Base-by-base conservation (phyloP, 768 basidiomycete genomes). In the Suillus americanus region DNA sequence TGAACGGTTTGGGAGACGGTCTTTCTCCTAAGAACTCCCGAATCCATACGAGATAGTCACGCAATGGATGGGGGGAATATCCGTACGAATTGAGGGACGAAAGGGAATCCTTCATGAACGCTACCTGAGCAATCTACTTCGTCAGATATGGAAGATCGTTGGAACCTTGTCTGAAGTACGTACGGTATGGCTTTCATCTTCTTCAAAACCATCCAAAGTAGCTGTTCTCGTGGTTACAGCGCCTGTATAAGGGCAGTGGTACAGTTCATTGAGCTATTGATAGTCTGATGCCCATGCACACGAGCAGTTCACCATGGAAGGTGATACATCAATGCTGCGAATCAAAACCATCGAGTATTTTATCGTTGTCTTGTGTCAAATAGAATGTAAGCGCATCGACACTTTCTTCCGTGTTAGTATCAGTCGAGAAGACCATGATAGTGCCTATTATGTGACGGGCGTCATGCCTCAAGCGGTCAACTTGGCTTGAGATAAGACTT, bases 81-180 rank as follows among this genome's bases (percentile, higher is more conserved):
- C 94, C 94, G 75, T 92, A 95, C 0, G 89, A 90, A 73, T 95
- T 95, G 65, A 93, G 71, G 18, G 93, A 87, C n/a, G 90, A 82
- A 43, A 82, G 67, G 10, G 79, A 70, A 16, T 78, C 77, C 45
- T 75, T 77, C 54, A 85, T 66, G 67, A 92, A 90, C 18, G 82
- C 85, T 55, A 90, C 89, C 90, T 92, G 68, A 40, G 62, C 6
- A 18, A 61, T 50, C 38, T 37, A 60, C 25, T 40, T 28, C 16
- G 20, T 57, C 62, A 60, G 55, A 45, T 40, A n/a, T 35, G 59
- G 37, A 53, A 9, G 38, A 10, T 53, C 45, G 41, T 54, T 62
- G 60, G 62, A 43, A 63, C 4, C 13, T 10, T 14, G 20, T 59
- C 30, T 9, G 18, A 41, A 41, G 12, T 20, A 70, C 82, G 38